A percentile compares a stretch with the other conserved stretches of the same genome.
These are phyloP conservation scores for Yamadazyma sp. DNA, from an alignment of 1,139 yeast genomes.

Conservation along the genomic window DNA sequence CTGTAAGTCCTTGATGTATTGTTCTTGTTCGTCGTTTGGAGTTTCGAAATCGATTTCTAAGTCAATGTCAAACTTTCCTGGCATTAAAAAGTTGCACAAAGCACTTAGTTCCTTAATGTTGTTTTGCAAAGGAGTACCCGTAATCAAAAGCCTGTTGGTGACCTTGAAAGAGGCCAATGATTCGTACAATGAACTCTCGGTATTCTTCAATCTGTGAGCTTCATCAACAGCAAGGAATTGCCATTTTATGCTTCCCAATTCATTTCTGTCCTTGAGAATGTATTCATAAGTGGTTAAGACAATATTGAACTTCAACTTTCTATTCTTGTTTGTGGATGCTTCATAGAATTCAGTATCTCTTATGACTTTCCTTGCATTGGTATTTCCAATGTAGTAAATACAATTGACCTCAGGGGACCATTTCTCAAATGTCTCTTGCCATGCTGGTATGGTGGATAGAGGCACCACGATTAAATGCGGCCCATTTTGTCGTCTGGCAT, in stretches of 20 bases:
- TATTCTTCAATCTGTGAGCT: slow-evolving; percentile 94
- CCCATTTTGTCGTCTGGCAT: slow-evolving; percentile 93
- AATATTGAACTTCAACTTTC: slow-evolving; percentile 83
- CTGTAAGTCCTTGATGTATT: slow-evolving; percentile 82
- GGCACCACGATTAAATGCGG: slow-evolving; percentile 98
- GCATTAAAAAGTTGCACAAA: slow-evolving; percentile 91
- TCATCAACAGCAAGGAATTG: slow-evolving; percentile 97
- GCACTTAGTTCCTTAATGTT: slow-evolving; percentile 96
- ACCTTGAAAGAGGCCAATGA: slow-evolving; percentile 81
- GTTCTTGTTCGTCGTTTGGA: slow-evolving; percentile 83
- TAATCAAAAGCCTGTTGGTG: slow-evolving; percentile 80
- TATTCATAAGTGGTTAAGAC: slow-evolving; percentile 93
- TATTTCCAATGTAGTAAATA: slow-evolving; percentile 89
- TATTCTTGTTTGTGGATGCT: slow-evolving; percentile 23
- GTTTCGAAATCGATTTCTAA: slow-evolving; percentile 94
- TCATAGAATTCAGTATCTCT: slow-evolving; percentile 80
- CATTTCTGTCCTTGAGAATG: slow-evolving; percentile 80
- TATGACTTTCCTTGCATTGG: slow-evolving; percentile 77
- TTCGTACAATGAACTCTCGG: slow-evolving; percentile 90
- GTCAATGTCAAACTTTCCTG: slow-evolving; percentile 85
- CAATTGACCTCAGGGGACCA: slow-evolving; percentile 98
- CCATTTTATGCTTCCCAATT: slow-evolving; percentile 86
- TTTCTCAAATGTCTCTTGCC: slow-evolving; percentile 98
- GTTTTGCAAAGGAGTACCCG: slow-evolving; percentile 98
- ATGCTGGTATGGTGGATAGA: slow-evolving; percentile 91